Base-by-base conservation (phyloP, 257 asterid genomes). In the Hygrophila difformis region DNA sequence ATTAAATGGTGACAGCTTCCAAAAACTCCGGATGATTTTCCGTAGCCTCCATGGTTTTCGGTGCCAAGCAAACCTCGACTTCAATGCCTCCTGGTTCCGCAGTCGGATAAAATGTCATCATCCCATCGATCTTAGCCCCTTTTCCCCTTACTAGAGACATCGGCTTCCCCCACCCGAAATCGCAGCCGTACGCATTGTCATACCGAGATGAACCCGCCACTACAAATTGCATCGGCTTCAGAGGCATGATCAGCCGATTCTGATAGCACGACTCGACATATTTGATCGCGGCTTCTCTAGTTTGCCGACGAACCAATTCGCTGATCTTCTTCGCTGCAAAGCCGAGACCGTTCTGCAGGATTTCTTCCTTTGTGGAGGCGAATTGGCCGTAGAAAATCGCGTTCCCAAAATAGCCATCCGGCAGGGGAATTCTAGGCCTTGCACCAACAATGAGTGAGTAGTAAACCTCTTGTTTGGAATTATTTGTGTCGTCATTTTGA, bases 81-180 rank as follows among this genome's bases (percentile, higher is more conserved):
- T 75, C 89, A 6, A 79, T 49, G 2, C 79, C 76, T 1, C 74
- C 80, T 0, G 55, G 43, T 10, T 51, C 74, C 2, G 21, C 33
- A 3, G 71, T 65, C 3, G 70, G 69, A 51, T 44, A 72, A 1
- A 62, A 33, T 2, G 77, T 56, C 31, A 79, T 59, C 39, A 47
- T 67, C 31, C 91, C 91, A 1, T 75, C 73, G 12, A 24, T 37
- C 29, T 70, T 73, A 14, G 40, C 59, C 2, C 19, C 66, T 12
- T 6, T 26, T 0, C 79, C 85, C 36, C 68, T 70, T 37, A 82
- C 51, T 16, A 61, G 70, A 1, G 65, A 75, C 2, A 70, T 28
- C 0, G 82, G 79, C 44, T 71, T 65, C 0, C 91, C 85, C 61
- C 76, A 65, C 19, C 89, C 82, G 19, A 75, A 75, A 41, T 75